Evolutionary conservation across 2,329 filamentous ascomycete genomes (phyloP), one percentile per base, ranked within the genome.

Genomic region (Diaporthe amygdali): DNA sequence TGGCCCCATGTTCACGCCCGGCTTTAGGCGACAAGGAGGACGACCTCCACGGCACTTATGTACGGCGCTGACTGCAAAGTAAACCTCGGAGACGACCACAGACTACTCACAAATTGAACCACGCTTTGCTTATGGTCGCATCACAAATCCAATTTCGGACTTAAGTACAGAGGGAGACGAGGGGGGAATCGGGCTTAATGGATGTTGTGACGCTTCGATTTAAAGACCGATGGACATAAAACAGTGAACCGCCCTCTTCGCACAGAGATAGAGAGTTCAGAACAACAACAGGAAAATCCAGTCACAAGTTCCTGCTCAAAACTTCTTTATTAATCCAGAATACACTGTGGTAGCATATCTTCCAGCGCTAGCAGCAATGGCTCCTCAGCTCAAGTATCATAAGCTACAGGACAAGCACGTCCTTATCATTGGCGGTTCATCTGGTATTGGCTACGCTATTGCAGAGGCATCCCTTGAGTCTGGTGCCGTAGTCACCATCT

Each of bases 391-490:
- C 32, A 68, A 68, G 52, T 79, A 79, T 74, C 67, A 64, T 69
- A 82, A 82, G 73, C 76, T 82, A 30, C 75, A 79, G 39, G 75
- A 75, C 74, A 76, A 77, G 44, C 81, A 79, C 72, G 79, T 91
- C 75, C 86, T 93, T 44, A 80, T 93, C 76, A 84, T 93, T 59
- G 91, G 91, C 54, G 91, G 90, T 54, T 88, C 88, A 3, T 85
- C 87, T 22, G 91, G 91, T 63, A 90, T 93, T 52, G 91, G 91
- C 52, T 89, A 85, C 73, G 84, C 82, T 69, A 87, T 90, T 14
- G 90, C 91, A 52, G 86, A 91, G 82, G 87, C 86, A 2, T 81
- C 84, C 17, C 77, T 92, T 52, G 86, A 88, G 66, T 81, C 86
- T 71, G 89, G 88, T 47, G 87, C 87, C 51, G 78, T 77, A 20